Percentiles rank a stretch among this genome's conserved stretches.
Evolutionary conservation across 495 filamentous ascomycete genomes (phyloP).

Genomic region (Penicillium manginii): DNA sequence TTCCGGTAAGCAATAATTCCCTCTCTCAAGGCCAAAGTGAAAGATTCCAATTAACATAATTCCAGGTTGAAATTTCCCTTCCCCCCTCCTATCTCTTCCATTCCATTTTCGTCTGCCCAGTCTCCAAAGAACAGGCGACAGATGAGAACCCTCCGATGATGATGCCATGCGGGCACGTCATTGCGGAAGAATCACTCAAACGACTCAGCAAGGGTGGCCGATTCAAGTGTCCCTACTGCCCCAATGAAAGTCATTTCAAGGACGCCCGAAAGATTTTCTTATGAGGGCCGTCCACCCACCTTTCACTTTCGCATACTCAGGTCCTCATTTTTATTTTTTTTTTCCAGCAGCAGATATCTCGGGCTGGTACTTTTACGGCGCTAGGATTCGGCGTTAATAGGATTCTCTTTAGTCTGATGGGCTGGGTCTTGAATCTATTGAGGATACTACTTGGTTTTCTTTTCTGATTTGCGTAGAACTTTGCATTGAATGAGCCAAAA

Average conservation of each 20-base stretch:
- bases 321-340: conserved; percentile 3
- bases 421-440: not conserved
- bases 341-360: not conserved
- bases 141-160: conserved; percentile 96
- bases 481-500: too few species aligned
- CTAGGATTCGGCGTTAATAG: conserved; percentile 1
- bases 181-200: conserved; percentile 80
- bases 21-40: not conserved
- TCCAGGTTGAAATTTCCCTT: conserved; percentile 82
- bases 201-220: conserved; percentile 74
- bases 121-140: conserved; percentile 93
- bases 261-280: conserved; percentile 78
- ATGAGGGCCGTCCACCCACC: conserved; percentile 20
- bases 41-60: conserved; percentile 8
- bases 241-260: conserved; percentile 73
- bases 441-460: not conserved
- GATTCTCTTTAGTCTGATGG: not conserved
- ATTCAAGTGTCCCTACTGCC: conserved; percentile 98
- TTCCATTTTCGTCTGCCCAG: conserved; percentile 96
- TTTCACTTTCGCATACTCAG: not conserved
- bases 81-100: conserved; percentile 89
- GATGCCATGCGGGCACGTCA: conserved; percentile 95
- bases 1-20: conserved; percentile 62
- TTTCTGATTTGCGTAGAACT: too few species aligned
- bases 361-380: not conserved